Base-by-base conservation (phyloP, 1,284 basidiomycete genomes). In the Marasmius oreades region DNA sequence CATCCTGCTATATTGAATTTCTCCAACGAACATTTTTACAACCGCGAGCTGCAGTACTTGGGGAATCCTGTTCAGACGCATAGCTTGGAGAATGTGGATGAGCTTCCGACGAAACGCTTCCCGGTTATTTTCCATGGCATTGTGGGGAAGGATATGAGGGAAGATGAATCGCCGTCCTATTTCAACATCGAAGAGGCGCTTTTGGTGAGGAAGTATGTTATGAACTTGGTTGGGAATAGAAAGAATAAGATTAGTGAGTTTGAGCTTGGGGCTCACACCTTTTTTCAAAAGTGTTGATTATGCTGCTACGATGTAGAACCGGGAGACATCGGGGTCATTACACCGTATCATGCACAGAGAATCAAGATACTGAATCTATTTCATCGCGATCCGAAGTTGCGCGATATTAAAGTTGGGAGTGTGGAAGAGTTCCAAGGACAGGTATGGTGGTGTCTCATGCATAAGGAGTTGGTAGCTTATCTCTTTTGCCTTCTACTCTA, bases 21-120 rank as follows among this genome's bases (percentile, higher is more conserved):
- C 68, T 79, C 85, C 0, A 86, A 85, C 59, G 73, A 79, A 52
- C 64, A 66, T 28, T 84, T 86, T 66, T 87, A 86, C 63, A 67
- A 68, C 7, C 71, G 71, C 39, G 80, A 81, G 46, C 73, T 86
- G 2, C 64, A 74, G 55, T 61, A 78, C 5, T 78, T 74, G 59
- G 84, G 73, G 1, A 65, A 74, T 39, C 56, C 64, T 3, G 59
- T 58, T 4, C 59, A 71, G 12, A 75, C 75, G 57, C 62, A 71
- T 8, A 68, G 81, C 0, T 68, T 52, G 6, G 42, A 53, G 42
- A 46, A 67, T 1, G 47, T 26, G 47, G 33, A 11, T 20, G 47
- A 50, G 28, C 31, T 50, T 12, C 47, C 47, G 20, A 48, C 37
- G 48, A 66, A 62, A 26, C 65, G 65, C 11, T 80, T 77, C 63